Evolutionary conservation across 176 grass and related monocot species (phyloP), one percentile per base, ranked within the genome.

Genomic region (Areca catechu): DNA sequence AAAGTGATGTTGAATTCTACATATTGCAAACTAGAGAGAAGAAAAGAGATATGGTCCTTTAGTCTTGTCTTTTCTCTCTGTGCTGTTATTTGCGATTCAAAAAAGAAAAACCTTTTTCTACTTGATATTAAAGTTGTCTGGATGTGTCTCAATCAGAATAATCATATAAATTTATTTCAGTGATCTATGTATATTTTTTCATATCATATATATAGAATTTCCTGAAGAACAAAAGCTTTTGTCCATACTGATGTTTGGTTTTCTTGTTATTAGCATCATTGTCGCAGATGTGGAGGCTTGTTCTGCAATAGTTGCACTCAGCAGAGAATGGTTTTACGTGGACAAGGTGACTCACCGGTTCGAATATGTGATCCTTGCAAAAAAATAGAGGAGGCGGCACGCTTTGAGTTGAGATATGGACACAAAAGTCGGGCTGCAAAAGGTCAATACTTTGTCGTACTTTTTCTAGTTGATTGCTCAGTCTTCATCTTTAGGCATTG

Each of bases 331-430:
- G 57, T 85, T 66, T 88, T 97, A 77, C 80, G 86, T 63, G 92
- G 92, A 60, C 83, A 91, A 54, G 92, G 92, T 20, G 92, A 97
- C 56, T 87, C 86, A 59, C 69, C 80, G 48, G 92, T 97, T 63
- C 76, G 83, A 59, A 91, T 91, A 15, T 97, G 92, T 70, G 75
- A 82, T n/a, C 92, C 92, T 48, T 97, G 92, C 65, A 91, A 97
- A 74, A 88, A 80, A 49, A 67, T 91, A 49, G 92, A 88, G 72
- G 92, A 97, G 65, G 80, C 86, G 43, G 83, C 80, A 48, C 83
- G 86, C 1, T 85, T 77, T 34, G 86, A 97, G 47, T 49, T 91
- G 72, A 87, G 92, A 81, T 86, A 97, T 51, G 80, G 83, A 19
- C 77, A 89, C 63, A 97, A 70, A 76, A 91, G 55, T 48, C 73